Base-by-base conservation (phyloP, 768 basidiomycete genomes). In the Tylopilus sp. region DNA sequence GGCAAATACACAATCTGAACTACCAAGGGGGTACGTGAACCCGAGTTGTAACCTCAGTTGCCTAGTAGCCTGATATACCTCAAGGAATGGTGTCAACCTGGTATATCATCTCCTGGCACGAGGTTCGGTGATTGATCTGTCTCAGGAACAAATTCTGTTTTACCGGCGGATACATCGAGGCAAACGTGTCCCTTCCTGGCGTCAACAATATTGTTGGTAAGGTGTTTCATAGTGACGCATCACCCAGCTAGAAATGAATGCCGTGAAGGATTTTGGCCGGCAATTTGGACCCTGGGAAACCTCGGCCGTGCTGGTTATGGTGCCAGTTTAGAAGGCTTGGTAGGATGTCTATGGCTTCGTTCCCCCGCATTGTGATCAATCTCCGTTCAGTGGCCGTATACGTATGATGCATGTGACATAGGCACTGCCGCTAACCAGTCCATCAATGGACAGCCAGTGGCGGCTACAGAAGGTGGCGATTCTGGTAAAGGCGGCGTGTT, bases 141-240 rank as follows among this genome's bases (percentile, higher is more conserved):
- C n/a, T 11, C 52, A 81, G 81, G 88, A 93, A 93, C 69, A 91
- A 93, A 69, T 86, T 95, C 54, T 95, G 89, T 67, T 93, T 92
- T 69, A 88, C 88, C 13, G 88, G 87, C 22, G 91, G 91, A 22
- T 80, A 85, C 50, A 76, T 91, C 46, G 86, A 90, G 62, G 66
- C 76, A 1, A 76, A 70, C 9, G 82, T 88, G 9, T 74, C 77
- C 17, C 74, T 90, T 12, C 88, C 88, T 21, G 86, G 87, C 8
- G 72, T 77, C 17, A 82, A 78, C 57, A 80, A 83, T 57, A 73
- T 91, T 28, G 70, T 80, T 18, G 83, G 81, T 50, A 48, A 53
- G 65, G 22, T n/a, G 10, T 15, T 51, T 44, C 17, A 48, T 35
- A 25, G 6, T 6, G 30, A 26, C 25, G 17, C 13, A 0, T 47